Percentiles rank a stretch among this genome's conserved stretches.
These are phyloP conservation scores for Protomyces inundatus DNA, from an alignment of 1,139 yeast genomes.

Conservation along the genomic window DNA sequence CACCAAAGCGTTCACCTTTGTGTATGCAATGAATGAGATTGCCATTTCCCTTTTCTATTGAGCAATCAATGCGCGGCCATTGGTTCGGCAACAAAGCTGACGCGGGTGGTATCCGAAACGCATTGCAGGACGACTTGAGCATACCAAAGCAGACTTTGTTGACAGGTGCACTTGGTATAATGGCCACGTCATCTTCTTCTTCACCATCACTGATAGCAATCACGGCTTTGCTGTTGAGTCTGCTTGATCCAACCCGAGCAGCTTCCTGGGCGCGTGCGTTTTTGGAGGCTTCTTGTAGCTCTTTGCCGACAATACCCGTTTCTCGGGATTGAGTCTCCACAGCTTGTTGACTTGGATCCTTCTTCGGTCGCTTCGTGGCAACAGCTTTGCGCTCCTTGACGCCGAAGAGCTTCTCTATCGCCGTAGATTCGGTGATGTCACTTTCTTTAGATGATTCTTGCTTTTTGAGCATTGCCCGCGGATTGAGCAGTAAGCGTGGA, in stretches of 20 bases:
- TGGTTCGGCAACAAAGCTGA: slow-evolving; percentile 13
- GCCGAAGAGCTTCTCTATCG: slow-evolving; percentile 16
- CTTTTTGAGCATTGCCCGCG: slow-evolving; percentile 9
- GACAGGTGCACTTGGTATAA: not conserved
- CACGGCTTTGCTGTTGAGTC: not conserved
- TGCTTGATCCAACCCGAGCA: not conserved
- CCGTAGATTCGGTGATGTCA: slow-evolving; percentile 14
- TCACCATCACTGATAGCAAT: slow-evolving; percentile 14
- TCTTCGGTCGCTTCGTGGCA: slow-evolving; percentile 10
- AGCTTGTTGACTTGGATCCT: slow-evolving; percentile 2
- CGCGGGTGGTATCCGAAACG: slow-evolving; percentile 15
- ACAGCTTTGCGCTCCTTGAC: slow-evolving; percentile 17
- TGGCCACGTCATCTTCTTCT: slow-evolving; percentile 8
- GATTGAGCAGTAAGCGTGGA: slow-evolving; percentile 16
- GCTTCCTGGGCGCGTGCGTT: not conserved
- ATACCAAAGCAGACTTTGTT: slow-evolving; percentile 22
- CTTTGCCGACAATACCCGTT: slow-evolving; percentile 16
- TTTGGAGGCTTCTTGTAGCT: slow-evolving; percentile 22
- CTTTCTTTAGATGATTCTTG: slow-evolving; percentile 17
- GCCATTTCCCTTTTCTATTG: slow-evolving; percentile 8
- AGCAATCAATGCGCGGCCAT: slow-evolving; percentile 20
- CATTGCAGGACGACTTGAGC: slow-evolving; percentile 17
- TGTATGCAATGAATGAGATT: slow-evolving; percentile 14
- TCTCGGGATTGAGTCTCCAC: not conserved
- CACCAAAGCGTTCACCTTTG: slow-evolving; percentile 11